Percentiles rank a stretch among this genome's conserved stretches.
These are phyloP conservation scores for Knoxia roxburghii DNA, from an alignment of 257 asterid genomes.

Conservation along the genomic window DNA sequence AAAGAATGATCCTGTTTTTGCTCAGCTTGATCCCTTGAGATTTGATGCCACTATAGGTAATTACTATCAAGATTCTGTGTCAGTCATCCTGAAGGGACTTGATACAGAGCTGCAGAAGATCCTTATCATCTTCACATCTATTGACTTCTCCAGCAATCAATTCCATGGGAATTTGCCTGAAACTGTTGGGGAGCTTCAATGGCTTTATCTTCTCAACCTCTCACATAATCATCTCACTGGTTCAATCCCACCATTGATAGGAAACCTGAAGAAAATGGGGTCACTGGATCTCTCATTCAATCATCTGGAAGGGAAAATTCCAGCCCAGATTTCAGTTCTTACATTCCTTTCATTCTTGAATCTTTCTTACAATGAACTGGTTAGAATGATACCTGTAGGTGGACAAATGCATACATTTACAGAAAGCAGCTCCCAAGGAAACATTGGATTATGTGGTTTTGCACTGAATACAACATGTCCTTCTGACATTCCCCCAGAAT, in stretches of 20 bases:
- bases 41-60: not conserved
- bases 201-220: slow-evolving; percentile 33
- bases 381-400: slow-evolving; percentile 34
- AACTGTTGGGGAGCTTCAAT: slow-evolving; percentile 31
- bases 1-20: slow-evolving; percentile 11
- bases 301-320: slow-evolving; percentile 29
- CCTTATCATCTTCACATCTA: slow-evolving; percentile 25
- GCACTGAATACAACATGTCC: slow-evolving; percentile 16
- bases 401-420: slow-evolving; percentile 28
- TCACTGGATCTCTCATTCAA: slow-evolving; percentile 40
- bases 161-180: slow-evolving; percentile 39
- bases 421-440: slow-evolving; percentile 26
- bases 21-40: slow-evolving; percentile 20
- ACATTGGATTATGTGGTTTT: slow-evolving; percentile 29
- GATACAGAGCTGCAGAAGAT: slow-evolving; percentile 20
- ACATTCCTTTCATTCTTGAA: slow-evolving; percentile 35
- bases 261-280: slow-evolving; percentile 29
- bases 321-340: slow-evolving; percentile 22
- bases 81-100: slow-evolving; percentile 27
- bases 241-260: slow-evolving; percentile 27
- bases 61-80: slow-evolving; percentile 27
- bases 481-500: not conserved
- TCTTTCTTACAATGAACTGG: slow-evolving; percentile 31
- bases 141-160: slow-evolving; percentile 48
- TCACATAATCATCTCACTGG: slow-evolving; percentile 36